These are phyloP conservation scores for Phytophthora megakarya DNA, from an alignment of 352 stramenopile species.

Conservation along the genomic window DNA sequence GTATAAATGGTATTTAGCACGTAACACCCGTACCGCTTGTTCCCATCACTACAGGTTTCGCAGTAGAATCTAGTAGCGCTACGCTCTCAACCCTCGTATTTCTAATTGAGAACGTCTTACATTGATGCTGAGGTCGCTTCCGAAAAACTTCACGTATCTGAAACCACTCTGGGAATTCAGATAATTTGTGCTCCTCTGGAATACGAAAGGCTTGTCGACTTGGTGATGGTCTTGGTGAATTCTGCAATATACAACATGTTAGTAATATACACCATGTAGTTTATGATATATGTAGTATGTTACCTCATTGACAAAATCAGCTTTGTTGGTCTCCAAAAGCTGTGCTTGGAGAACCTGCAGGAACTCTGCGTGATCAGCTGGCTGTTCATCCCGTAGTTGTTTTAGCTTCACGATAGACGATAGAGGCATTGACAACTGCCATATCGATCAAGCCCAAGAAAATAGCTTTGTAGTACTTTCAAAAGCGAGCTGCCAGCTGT, in stretches of 20 bases:
- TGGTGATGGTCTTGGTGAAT: neutral
- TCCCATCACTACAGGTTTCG: neutral
- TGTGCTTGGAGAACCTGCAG: slow-evolving; percentile 12
- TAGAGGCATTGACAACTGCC: slow-evolving; percentile 26
- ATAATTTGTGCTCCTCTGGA: neutral
- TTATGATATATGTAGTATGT: neutral
- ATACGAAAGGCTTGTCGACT: neutral
- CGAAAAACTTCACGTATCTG: neutral
- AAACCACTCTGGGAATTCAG: neutral
- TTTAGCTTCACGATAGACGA: slow-evolving; percentile 14
- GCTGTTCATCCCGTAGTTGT: neutral
- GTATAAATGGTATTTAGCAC: too few relatives aligned
- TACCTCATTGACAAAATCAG: slow-evolving; percentile 4
- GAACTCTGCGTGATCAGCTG: slow-evolving; percentile 10
- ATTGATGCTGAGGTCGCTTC: slow-evolving; percentile 10
- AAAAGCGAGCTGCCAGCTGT: slow-evolving; percentile 2
- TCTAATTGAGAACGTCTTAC: slow-evolving; percentile 7
- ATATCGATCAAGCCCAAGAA: slow-evolving; percentile 33
- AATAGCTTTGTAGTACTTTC: slow-evolving; percentile 30
- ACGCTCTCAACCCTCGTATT: neutral
- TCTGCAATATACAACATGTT: too few relatives aligned
- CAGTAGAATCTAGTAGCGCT: slow-evolving; percentile 8
- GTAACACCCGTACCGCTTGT: neutral
- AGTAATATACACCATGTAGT: neutral
- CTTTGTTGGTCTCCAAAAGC: neutral